Evolutionary conservation across 2,329 filamentous ascomycete species (phyloP), one percentile per base, ranked within the genome.

Genomic region (Verruconis gallopava): DNA sequence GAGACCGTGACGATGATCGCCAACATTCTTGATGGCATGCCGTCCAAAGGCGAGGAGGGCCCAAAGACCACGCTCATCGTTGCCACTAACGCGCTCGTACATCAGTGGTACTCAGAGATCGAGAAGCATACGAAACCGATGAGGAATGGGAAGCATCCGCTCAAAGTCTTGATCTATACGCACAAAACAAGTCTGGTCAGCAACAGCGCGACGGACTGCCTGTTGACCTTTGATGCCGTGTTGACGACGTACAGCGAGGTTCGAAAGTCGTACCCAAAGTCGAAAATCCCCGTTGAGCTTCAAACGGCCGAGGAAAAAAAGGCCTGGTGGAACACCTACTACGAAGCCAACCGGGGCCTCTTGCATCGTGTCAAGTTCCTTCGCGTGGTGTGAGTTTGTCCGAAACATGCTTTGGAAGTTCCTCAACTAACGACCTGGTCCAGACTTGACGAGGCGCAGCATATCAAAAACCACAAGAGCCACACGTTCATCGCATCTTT

Each of bases 381-480:
- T 5, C 44, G 44, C 12, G 25, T 46, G 17, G 40, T 42, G 18
- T 38, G 15, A 15, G 21, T 38, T 6, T n/a, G n/a, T n/a, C n/a
- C n/a, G n/a, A n/a, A n/a, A n/a, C n/a, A n/a, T n/a, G n/a, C n/a
- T n/a, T n/a, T n/a, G n/a, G n/a, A n/a, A n/a, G n/a, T n/a, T n/a
- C n/a, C n/a, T n/a, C n/a, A n/a, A n/a, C n/a, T n/a, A n/a, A n/a
- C n/a, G n/a, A n/a, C n/a, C n/a, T n/a, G n/a, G n/a, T n/a, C n/a
- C 21, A 38, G 36, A 11, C 32, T 77, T 0, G 74, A 78, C 36
- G 74, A 78, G 49, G 72, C 67, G 0, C 73, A 77, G 38, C 49
- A 49, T 0, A 73, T 78, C 46, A 76, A 75, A 46, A 76, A 73
- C 21, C 55, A 63, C 4, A 43, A 43, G 0, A 49, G 53, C 1